Conservation (phyloP, 345 rosid species). For the Orychophragmus violaceus region DNA sequence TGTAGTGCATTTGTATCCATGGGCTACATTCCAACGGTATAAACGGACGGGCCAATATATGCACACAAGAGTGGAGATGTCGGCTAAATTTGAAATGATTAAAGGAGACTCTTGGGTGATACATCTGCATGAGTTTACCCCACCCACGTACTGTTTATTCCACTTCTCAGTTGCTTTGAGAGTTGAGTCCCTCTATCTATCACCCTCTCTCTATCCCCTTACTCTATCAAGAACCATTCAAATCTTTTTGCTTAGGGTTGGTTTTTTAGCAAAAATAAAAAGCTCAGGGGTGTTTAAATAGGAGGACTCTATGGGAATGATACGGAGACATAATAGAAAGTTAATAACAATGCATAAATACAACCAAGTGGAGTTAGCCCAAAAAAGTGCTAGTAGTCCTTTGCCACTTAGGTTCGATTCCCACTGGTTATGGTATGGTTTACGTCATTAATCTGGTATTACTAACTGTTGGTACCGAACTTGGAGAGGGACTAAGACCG, state of each 20-base stretch:
- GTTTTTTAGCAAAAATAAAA: background rate
- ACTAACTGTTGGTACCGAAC: too few species aligned
- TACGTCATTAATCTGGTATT: too few species aligned
- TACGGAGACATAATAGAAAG: background rate
- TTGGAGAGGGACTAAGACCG: too few species aligned
- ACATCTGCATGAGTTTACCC: slow-evolving; percentile 19
- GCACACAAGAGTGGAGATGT: slow-evolving; percentile 13
- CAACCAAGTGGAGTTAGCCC: too few species aligned
- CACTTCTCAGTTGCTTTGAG: slow-evolving; percentile 8
- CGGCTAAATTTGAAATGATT: slow-evolving; percentile 19
- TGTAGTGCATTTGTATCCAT: background rate
- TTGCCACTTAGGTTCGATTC: too few species aligned
- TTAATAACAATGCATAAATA: background rate
- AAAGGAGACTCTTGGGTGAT: too few species aligned
- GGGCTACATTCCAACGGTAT: background rate
- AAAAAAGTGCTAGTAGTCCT: too few species aligned
- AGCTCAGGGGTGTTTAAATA: background rate
- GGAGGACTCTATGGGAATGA: background rate
- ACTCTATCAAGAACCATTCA: background rate
- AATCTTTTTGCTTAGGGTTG: background rate
- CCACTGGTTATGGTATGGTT: too few species aligned
- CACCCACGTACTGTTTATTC: slow-evolving; percentile 20
- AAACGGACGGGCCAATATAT: slow-evolving; percentile 2
- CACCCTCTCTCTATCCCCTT: too few species aligned
- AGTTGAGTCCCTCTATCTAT: background rate